Evolutionary conservation across 1,284 basidiomycete species (phyloP), one percentile per base, ranked within the genome.

Genomic region (Spongispora temasekensis): DNA sequence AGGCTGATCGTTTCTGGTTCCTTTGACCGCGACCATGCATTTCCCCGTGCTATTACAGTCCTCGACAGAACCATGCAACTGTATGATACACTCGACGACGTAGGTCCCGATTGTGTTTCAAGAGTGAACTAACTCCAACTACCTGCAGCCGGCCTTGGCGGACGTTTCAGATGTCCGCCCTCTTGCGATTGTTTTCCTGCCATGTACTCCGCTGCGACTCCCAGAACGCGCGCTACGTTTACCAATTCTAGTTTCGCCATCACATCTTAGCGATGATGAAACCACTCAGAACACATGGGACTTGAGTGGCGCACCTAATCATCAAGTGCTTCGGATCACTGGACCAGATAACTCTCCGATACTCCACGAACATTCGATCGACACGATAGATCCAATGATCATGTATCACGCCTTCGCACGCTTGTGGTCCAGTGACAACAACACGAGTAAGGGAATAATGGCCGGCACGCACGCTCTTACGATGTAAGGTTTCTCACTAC

Each of bases 151-250:
- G 73, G 75, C 70, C 66, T 67, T 76, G 67, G 73, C 76, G 66
- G 70, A 71, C 61, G 51, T 60, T 53, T 59, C 75, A 61, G 75
- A 76, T 53, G 73, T 78, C 64, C 85, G 82, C 55, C 88, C 88
- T 42, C 76, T 91, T 64, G 89, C 86, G 32, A 76, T 91, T 62
- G 75, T 90, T 54, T 88, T 84, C 72, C 73, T 89, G 51, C 89
- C 89, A 52, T 79, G 78, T 59, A 67, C 74, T 50, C 71, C 81
- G 50, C 68, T 76, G 21, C 67, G 65, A 55, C 71, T 88, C 19
- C 77, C 79, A 28, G 77, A 79, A 57, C 87, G 88, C 68, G 81
- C 82, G 37, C 72, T 82, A 21, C 87, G 86, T 70, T 79, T 90
- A 57, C 89, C 88, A 5, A 78, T 90, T 46, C 65, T 85, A 60